Conservation (phyloP, 1,139 yeast genomes). For the Debaryomyces coudertii region DNA sequence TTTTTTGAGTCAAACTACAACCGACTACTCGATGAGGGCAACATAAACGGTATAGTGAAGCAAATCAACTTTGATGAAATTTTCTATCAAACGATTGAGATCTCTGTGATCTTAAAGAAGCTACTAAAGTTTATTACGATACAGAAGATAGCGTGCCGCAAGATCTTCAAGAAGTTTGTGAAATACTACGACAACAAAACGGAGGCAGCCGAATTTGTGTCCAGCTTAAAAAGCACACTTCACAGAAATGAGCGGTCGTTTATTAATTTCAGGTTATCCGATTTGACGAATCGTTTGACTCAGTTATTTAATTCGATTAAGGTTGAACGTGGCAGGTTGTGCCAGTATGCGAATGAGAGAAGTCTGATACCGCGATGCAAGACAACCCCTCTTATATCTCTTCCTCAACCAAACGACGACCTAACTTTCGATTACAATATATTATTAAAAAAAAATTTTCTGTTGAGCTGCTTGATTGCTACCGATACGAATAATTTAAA, state of each 20-base stretch:
- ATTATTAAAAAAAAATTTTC: conserved; percentile 43
- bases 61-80: conserved; percentile 31
- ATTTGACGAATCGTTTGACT: conserved; percentile 65
- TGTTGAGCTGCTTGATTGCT: conserved; percentile 38
- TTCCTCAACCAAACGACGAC: conserved; percentile 12
- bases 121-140: conserved; percentile 74
- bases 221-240: conserved; percentile 40
- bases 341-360: not conserved
- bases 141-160: conserved; percentile 81
- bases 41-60: conserved; percentile 14
- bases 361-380: not conserved
- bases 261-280: conserved; percentile 64
- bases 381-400: not conserved
- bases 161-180: conserved; percentile 76
- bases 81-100: conserved; percentile 43
- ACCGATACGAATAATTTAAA: conserved; percentile 38
- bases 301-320: conserved; percentile 28
- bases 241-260: conserved; percentile 55
- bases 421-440: conserved; percentile 36
- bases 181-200: conserved; percentile 55
- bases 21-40: conserved; percentile 14
- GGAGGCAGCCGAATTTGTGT: conserved; percentile 41
- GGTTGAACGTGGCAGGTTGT: conserved; percentile 16
- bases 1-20: conserved; percentile 23
- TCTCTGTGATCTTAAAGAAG: conserved; percentile 66